Evolutionary conservation across 169 alveolate species (phyloP).

Genomic region (Cardiosporidium cionae): DNA sequence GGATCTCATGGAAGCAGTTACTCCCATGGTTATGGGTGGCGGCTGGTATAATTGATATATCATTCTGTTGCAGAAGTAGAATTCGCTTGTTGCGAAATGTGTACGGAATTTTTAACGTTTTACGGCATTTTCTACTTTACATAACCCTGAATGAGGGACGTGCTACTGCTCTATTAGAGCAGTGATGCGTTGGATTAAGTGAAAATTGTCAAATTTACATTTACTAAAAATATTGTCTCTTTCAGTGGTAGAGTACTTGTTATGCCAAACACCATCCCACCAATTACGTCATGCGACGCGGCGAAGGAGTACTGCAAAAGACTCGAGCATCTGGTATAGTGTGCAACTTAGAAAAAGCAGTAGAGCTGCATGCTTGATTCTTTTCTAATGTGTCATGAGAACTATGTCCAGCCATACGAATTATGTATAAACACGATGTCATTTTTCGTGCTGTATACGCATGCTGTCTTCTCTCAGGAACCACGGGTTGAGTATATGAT

Average conservation of each 20-base stretch:
- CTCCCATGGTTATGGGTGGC: constrained; percentile 15
- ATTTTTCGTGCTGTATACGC: neutral
- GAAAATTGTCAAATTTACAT: too few species aligned
- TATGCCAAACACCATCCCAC: constrained; percentile 43
- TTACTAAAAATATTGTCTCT: neutral
- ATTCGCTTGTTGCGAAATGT: too few species aligned
- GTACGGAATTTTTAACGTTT: too few species aligned
- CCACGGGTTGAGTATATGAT: constrained; percentile 27
- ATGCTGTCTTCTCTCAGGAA: constrained; percentile 7
- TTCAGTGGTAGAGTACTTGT: constrained; percentile 25
- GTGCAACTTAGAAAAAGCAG: neutral
- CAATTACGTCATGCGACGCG: constrained; percentile 20
- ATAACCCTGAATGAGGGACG: too few species aligned
- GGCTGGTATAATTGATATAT: constrained; percentile 35
- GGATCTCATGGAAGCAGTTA: constrained; percentile 20
- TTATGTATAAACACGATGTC: neutral
- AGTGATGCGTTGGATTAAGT: too few species aligned
- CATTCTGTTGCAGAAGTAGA: too few species aligned
- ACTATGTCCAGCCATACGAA: neutral
- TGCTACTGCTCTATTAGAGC: too few species aligned
- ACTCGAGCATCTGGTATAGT: constrained; percentile 13
- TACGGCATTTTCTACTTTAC: too few species aligned
- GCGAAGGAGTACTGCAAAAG: constrained; percentile 24
- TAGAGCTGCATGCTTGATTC: neutral
- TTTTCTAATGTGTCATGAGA: neutral